Evolutionary conservation across 805 yeast genomes (phyloP), one percentile per base, ranked within the genome.

Genomic region (Saccharomycopsis sp.): DNA sequence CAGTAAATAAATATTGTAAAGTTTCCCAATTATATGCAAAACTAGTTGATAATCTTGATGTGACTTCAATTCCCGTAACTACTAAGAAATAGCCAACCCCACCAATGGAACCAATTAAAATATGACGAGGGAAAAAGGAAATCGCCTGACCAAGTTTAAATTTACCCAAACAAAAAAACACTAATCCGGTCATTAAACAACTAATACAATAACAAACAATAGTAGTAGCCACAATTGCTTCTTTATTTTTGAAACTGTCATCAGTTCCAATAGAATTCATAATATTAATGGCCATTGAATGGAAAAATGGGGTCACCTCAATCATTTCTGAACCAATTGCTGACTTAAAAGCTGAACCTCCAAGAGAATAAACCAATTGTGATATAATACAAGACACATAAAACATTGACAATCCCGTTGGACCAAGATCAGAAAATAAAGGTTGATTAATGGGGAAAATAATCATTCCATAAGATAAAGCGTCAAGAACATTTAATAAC

Each of bases 261-360:
- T 62, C 64, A 9, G 61, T 69, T 6, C 79, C 79, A 52, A 84
- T 65, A 18, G 68, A 64, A 2, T 60, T 55, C 57, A 79, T 64
- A 36, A 92, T 78, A 12, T 79, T 64, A 21, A 72, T 64, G 1
- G 96, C 96, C 95, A 92, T 88, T 2, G 94, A 71, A 55, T 92
- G 98, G 66, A 89, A 89, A 58, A 92, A 92, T 2, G 98, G 98
- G 2, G 96, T 94, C n/a, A 92, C 86, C 58, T 92, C 98, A 49
- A 92, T 92, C 98, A 92, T 92, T 61, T 92, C 97, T 3, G 95
- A 83, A 1, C 98, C 98, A 33, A 89, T 76, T n/a, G 94, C 95
- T 2, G 87, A 71, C 46, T 75, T 76, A 63, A 92, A 89, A 6
- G 84, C 82, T 13, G 95, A 84, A 1, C 94, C 94, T 13, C 98